These are phyloP conservation scores for Aspergillus pseudotamarii DNA, from an alignment of 2,329 filamentous ascomycete species.

Conservation along the genomic window DNA sequence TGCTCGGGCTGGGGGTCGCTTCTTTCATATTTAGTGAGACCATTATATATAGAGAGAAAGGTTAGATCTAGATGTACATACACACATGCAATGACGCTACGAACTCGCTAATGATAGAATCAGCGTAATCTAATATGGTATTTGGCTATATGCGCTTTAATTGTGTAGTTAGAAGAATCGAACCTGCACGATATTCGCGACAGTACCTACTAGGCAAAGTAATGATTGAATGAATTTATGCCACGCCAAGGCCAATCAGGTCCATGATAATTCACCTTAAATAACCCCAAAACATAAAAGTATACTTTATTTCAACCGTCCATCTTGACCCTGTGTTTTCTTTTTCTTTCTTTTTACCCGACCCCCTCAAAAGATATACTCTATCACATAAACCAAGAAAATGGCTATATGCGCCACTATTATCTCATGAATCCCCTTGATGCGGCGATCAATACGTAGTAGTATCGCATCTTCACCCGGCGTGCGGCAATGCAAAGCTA, in stretches of 20 bases:
- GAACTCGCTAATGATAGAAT: background rate
- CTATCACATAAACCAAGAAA: background rate
- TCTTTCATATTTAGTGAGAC: background rate
- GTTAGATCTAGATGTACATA: slow-evolving; percentile 8
- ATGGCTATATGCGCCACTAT: background rate
- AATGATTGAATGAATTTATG: background rate
- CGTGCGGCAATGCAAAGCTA: slow-evolving; percentile 8
- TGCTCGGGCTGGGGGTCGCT: background rate
- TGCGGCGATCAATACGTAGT: background rate
- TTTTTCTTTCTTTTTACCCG: background rate
- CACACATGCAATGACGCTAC: background rate
- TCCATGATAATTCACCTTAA: background rate
- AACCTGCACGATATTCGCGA: background rate
- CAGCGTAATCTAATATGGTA: no score
- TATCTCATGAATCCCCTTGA: background rate
- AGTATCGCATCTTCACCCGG: background rate
- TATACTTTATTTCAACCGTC: background rate
- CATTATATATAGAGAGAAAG: background rate
- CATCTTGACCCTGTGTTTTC: background rate
- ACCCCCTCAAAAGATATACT: background rate
- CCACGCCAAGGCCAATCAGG: background rate
- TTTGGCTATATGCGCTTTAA: no score
- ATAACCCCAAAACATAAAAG: background rate
- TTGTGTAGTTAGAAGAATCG: no score
- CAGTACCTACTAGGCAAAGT: background rate